Percentiles rank a stretch among this genome's conserved stretches.
phyloP scores from a whole-genome alignment of 768 basidiomycete species.

The Trametes punicea region DNA sequence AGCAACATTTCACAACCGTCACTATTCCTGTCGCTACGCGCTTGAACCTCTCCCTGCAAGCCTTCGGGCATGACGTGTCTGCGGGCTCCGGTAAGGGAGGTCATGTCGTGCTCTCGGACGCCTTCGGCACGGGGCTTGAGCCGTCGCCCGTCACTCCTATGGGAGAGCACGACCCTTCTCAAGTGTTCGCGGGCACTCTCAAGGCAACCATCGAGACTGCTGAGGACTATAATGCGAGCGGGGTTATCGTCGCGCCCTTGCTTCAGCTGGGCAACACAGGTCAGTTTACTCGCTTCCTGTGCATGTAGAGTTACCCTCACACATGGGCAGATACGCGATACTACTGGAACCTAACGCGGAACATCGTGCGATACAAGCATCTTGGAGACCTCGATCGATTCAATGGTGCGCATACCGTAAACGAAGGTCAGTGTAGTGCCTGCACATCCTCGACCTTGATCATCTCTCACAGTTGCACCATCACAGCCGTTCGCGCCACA shows the following conservation, averaged over 20 bases:
- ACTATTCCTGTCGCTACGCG: slow-evolving; percentile 61
- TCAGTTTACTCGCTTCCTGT: background rate
- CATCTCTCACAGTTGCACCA: background rate
- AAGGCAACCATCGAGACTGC: slow-evolving; percentile 17
- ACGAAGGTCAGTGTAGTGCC: slow-evolving; percentile 54
- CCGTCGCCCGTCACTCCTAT: slow-evolving; percentile 62
- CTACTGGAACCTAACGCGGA: slow-evolving; percentile 44
- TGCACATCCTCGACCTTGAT: background rate
- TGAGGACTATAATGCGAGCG: slow-evolving; percentile 17
- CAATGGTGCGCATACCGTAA: slow-evolving; percentile 59
- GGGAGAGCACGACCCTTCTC: slow-evolving; percentile 28
- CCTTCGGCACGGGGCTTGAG: slow-evolving; percentile 49
- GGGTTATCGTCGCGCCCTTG: slow-evolving; percentile 21
- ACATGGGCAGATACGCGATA: slow-evolving; percentile 38
- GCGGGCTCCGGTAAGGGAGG: slow-evolving; percentile 38
- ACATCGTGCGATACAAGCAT: slow-evolving; percentile 68
- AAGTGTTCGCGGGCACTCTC: slow-evolving; percentile 36
- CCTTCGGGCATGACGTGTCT: slow-evolving; percentile 47
- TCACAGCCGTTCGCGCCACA: slow-evolving; percentile 45
- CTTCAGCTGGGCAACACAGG: slow-evolving; percentile 26
- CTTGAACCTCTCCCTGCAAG: slow-evolving; percentile 57
- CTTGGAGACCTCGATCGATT: slow-evolving; percentile 16
- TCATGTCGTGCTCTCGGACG: slow-evolving; percentile 47
- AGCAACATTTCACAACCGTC: slow-evolving; percentile 44
- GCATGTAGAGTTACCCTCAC: background rate